Base-by-base conservation (phyloP, 1,139 yeast genomes). In the Zygosaccharomyces sapae region DNA sequence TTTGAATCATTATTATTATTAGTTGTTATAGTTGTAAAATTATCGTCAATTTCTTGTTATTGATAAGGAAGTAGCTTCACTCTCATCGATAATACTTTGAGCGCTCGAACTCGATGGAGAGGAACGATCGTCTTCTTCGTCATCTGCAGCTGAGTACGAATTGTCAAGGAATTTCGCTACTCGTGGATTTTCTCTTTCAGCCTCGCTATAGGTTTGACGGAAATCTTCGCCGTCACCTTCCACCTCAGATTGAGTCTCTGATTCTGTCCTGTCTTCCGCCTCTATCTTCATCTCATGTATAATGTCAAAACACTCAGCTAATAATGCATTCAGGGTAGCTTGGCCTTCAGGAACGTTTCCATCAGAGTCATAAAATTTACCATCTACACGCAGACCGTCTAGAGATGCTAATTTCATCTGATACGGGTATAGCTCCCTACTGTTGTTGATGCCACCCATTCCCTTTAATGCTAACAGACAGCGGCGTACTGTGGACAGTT, bases 341-440 rank as follows among this genome's bases (percentile, higher is more conserved):
- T 92, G 98, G 9, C 98, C 98, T 67, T 92, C 97, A 5, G 98
- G 98, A 35, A 90, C 83, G 54, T 86, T 86, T 46, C 81, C 86
- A 54, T 87, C 88, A 31, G 88, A 85, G 62, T 86, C 80, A 52
- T 64, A 64, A 61, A 92, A 92, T 70, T 86, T 90, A 30, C 98
- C 98, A 65, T 92, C 97, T 16, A 73, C 76, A 61, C 97, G 79
- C 62, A 86, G 68, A 60, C 88, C 86, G 66, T 92, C 97, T 54
- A 92, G 75, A 10, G 95, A 83, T 0, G 95, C 94, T 48, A 92
- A 75, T 68, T 92, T 92, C 81, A 92, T 81, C 68, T 92, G 97
- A 66, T 87, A 92, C 6, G 98, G 98, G 62, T 89, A 92, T 49
- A 92, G 74, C 63, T 92, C 98, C 53, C 97, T 77, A 50, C 86